A percentile compares a stretch with the other conserved stretches of the same genome.
Conservation (phyloP, 164 flowering plant genomes). For the Macadamia integrifolia region DNA sequence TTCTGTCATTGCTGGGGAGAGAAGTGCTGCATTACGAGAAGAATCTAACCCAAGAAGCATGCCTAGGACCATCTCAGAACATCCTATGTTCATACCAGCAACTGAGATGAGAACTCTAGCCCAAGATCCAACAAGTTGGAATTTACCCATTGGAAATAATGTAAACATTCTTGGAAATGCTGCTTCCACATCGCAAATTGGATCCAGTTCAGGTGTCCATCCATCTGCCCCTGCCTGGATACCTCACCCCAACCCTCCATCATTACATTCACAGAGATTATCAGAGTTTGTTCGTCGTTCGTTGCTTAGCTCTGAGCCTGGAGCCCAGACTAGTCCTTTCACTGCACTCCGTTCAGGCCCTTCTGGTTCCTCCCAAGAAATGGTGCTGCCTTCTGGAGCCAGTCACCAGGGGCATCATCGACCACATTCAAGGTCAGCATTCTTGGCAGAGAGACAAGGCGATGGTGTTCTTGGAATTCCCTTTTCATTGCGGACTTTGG, state of each 20-base stretch:
- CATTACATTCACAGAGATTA: slow-evolving; percentile 41
- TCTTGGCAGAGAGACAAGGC: slow-evolving; percentile 58
- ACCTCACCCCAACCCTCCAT: slow-evolving; percentile 33
- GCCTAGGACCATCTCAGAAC: slow-evolving; percentile 42
- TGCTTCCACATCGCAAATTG: slow-evolving; percentile 46
- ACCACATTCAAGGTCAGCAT: slow-evolving; percentile 40
- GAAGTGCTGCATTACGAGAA: slow-evolving; percentile 24
- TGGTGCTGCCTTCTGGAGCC: slow-evolving; percentile 35
- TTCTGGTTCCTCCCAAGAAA: slow-evolving; percentile 36
- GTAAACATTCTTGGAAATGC: slow-evolving; percentile 32
- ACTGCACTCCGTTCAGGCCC: slow-evolving; percentile 27
- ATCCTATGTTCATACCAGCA: slow-evolving; percentile 44
- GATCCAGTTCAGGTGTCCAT: slow-evolving; percentile 33
- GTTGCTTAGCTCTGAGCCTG: slow-evolving; percentile 43
- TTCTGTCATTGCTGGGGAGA: slow-evolving; percentile 22
- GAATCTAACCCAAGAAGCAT: slow-evolving; percentile 35
- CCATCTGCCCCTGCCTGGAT: slow-evolving; percentile 35
- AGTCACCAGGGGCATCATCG: slow-evolving; percentile 37
- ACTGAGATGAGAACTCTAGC: slow-evolving; percentile 35
- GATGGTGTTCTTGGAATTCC: slow-evolving; percentile 54
- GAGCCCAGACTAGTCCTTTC: slow-evolving; percentile 28
- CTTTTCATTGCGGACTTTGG: slow-evolving; percentile 42
- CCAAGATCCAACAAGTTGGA: slow-evolving; percentile 35
- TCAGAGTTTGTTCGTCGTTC: slow-evolving; percentile 59
- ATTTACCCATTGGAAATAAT: slow-evolving; percentile 29